Evolutionary conservation across 805 yeast species (phyloP).

Genomic region (Blastobotrys robertii): DNA sequence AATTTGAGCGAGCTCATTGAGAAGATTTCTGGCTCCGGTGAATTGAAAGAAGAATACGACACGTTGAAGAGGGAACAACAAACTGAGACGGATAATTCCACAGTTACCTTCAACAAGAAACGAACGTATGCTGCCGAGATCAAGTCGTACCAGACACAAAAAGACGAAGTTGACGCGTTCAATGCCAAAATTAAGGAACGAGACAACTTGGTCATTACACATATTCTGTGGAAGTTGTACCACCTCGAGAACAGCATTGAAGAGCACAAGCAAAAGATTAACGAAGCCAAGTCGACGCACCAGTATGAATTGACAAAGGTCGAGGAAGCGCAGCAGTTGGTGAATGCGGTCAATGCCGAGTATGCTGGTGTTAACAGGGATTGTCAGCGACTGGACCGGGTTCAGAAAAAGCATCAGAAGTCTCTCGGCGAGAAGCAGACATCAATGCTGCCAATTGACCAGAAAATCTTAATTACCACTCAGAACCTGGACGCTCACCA

Average conservation of each 20-base stretch:
- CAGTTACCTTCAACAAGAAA: constrained; percentile 55
- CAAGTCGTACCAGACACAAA: constrained; percentile 67
- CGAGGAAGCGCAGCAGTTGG: constrained; percentile 8
- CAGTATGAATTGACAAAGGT: constrained; percentile 12
- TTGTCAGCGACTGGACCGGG: neutral
- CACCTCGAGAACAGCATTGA: constrained; percentile 38
- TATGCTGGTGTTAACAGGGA: constrained; percentile 1
- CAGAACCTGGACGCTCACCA: neutral
- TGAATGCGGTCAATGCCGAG: constrained; percentile 3
- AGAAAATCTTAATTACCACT: neutral
- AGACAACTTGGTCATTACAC: constrained; percentile 31
- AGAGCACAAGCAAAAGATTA: constrained; percentile 20
- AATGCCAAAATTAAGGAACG: constrained; percentile 33
- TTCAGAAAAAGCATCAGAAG: neutral
- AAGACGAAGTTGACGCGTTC: constrained; percentile 59
- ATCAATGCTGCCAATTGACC: neutral
- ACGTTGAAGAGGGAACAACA: constrained; percentile 40
- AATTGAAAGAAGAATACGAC: constrained; percentile 58
- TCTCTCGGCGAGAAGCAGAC: neutral
- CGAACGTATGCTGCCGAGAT: constrained; percentile 64
- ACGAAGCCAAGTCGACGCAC: constrained; percentile 16
- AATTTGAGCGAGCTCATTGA: constrained; percentile 72
- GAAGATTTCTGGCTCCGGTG: constrained; percentile 72
- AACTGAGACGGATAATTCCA: constrained; percentile 55
- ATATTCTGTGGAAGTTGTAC: constrained; percentile 54